Percentiles rank a stretch among this genome's conserved stretches.
Conservation (phyloP, 345 rosid species). For the Eucalyptus polyanthemos region DNA sequence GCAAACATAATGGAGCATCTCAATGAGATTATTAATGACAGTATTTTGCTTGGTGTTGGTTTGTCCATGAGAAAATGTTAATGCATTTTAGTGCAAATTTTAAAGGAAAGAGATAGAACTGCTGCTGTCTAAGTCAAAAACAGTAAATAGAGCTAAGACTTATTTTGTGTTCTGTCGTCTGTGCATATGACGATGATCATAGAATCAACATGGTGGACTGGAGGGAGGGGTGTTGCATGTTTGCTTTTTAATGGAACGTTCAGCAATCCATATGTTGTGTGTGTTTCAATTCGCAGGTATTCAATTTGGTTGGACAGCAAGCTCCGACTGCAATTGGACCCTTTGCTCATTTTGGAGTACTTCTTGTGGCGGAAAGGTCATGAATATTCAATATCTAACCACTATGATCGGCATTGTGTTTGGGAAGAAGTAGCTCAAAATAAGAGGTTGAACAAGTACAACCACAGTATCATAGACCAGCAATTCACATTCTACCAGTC, state of each 20-base stretch:
- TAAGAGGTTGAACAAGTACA: constrained; percentile 89
- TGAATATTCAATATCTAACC: constrained; percentile 93
- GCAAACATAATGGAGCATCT: not conserved
- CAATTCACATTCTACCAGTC: constrained; percentile 78
- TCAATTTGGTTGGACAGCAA: constrained; percentile 99
- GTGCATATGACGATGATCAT: not conserved
- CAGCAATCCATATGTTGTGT: not conserved
- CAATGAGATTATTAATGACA: not conserved
- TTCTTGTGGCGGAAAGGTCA: constrained; percentile 92
- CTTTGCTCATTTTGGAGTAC: constrained; percentile 73
- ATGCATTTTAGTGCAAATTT: not conserved
- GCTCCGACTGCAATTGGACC: constrained; percentile 83
- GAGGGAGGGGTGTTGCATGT: not conserved
- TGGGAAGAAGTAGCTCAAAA: constrained; percentile 99
- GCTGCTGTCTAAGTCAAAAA: not conserved
- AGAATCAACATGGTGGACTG: not conserved
- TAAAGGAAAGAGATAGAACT: not conserved
- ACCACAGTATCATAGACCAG: constrained; percentile 73
- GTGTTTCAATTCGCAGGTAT: constrained; percentile 35
- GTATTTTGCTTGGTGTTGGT: not conserved
- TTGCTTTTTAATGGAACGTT: not conserved
- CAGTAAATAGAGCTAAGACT: not conserved
- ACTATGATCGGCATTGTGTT: constrained; percentile 87
- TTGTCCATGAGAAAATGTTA: not conserved
- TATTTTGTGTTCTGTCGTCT: not conserved